A percentile compares a stretch with the other conserved stretches of the same genome.
These are phyloP conservation scores for Hygrophorus russula DNA, from an alignment of 768 basidiomycete genomes.

Conservation along the genomic window DNA sequence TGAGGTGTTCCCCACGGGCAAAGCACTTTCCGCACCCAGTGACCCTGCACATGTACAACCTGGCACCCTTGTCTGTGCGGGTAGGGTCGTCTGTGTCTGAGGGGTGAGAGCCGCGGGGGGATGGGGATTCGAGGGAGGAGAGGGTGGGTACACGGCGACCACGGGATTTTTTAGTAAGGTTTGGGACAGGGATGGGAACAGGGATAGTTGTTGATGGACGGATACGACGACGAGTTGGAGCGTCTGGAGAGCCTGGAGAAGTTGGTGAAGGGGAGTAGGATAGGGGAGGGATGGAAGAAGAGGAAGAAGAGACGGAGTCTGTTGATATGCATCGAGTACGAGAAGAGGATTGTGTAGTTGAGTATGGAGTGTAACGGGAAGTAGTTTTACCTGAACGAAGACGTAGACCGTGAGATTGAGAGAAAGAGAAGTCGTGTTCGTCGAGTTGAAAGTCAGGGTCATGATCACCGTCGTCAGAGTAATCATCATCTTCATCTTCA, in stretches of 20 bases:
- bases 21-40: constrained; percentile 83
- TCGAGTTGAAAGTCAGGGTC: constrained; percentile 4
- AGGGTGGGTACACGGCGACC: constrained; percentile 55
- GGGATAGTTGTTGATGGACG: constrained; percentile 28
- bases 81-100: too few relatives aligned
- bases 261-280: background rate
- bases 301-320: background rate
- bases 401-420: background rate
- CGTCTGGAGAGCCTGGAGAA: background rate
- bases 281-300: background rate
- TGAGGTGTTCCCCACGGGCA: constrained; percentile 80
- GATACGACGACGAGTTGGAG: constrained; percentile 15
- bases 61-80: constrained; percentile 28
- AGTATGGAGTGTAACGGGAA: too few relatives aligned
- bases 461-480: constrained; percentile 5
- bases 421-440: constrained; percentile 1
- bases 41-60: constrained; percentile 67
- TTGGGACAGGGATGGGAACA: constrained; percentile 52
- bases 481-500: constrained; percentile 9
- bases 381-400: background rate
- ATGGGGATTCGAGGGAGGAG: constrained; percentile 17
- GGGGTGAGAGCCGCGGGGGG: too few relatives aligned
- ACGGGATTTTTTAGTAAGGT: constrained; percentile 62
- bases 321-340: too few relatives aligned
- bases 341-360: too few relatives aligned